Evolutionary conservation across 352 stramenopile species (phyloP).

Genomic region (Globisporangium acanthophoron): DNA sequence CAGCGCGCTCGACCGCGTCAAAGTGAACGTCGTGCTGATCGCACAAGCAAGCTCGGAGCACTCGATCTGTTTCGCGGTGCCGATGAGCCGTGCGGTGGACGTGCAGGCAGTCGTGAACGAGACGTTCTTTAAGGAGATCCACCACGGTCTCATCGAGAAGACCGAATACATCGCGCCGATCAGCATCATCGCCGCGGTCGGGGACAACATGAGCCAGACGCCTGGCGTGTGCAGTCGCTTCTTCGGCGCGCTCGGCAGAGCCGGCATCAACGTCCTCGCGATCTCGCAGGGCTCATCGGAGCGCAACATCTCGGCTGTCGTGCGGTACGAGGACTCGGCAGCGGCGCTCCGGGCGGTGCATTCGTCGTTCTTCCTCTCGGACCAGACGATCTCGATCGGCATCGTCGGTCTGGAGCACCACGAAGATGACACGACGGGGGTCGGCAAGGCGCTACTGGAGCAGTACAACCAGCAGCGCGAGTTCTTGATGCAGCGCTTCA

Average conservation of each 20-base stretch:
- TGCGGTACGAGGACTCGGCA: slow-evolving; percentile 85
- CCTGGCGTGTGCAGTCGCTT: slow-evolving; percentile 92
- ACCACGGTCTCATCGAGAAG: slow-evolving; percentile 78
- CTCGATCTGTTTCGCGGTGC: slow-evolving; percentile 94
- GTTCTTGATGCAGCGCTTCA: slow-evolving; percentile 78
- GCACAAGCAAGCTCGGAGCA: slow-evolving; percentile 93
- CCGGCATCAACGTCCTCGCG: slow-evolving; percentile 93
- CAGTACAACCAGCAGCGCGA: slow-evolving; percentile 83
- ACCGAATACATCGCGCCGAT: slow-evolving; percentile 82
- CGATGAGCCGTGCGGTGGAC: slow-evolving; percentile 58
- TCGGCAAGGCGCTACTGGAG: slow-evolving; percentile 85
- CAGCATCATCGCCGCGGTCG: slow-evolving; percentile 94
- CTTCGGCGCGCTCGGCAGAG: slow-evolving; percentile 90
- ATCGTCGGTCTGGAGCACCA: slow-evolving; percentile 83
- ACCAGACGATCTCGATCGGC: slow-evolving; percentile 90
- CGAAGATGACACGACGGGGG: slow-evolving; percentile 30
- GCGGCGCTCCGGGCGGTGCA: slow-evolving; percentile 91
- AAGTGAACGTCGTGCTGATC: slow-evolving; percentile 94
- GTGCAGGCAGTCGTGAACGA: slow-evolving; percentile 75
- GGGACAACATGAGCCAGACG: slow-evolving; percentile 93
- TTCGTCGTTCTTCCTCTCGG: slow-evolving; percentile 93
- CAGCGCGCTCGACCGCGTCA: slow-evolving; percentile 86
- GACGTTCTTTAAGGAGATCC: slow-evolving; percentile 86
- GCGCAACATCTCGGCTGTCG: slow-evolving; percentile 94
- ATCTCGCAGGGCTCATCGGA: slow-evolving; percentile 94